Evolutionary conservation across 208 protist species (phyloP).

Genomic region (Trichomonas tenax): DNA sequence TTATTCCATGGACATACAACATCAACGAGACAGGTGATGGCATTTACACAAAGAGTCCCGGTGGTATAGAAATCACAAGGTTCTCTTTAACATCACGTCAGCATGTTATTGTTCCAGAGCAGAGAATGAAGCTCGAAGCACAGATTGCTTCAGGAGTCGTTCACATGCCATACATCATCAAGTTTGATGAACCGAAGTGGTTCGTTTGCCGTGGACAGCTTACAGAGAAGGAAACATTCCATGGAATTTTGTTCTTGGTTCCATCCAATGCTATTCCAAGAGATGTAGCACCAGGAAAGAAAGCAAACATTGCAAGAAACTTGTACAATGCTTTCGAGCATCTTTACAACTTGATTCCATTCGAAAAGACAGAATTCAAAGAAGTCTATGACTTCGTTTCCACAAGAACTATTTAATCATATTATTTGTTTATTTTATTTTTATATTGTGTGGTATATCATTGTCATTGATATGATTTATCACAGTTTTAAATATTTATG

Average conservation of each 20-base stretch:
- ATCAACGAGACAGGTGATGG: not conserved
- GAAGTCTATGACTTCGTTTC: not conserved
- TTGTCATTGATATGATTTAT: too few species aligned
- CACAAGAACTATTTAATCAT: too few species aligned
- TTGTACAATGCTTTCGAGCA: not conserved
- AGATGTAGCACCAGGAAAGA: not conserved
- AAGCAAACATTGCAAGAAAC: not conserved
- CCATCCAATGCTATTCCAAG: not conserved
- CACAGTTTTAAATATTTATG: too few species aligned
- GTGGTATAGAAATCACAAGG: not conserved
- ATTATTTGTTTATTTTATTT: too few species aligned
- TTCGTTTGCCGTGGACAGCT: not conserved
- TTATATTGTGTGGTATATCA: too few species aligned
- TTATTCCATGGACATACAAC: not conserved
- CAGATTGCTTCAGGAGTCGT: not conserved
- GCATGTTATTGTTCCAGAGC: not conserved
- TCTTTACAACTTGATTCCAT: not conserved
- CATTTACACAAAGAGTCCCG: not conserved
- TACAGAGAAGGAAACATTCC: not conserved
- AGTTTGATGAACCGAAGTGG: not conserved
- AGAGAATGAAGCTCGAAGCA: not conserved
- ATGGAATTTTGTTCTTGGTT: not conserved
- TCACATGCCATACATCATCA: not conserved
- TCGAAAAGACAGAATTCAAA: not conserved
- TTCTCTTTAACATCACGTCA: not conserved